A percentile compares a stretch with the other conserved stretches of the same genome.
These are phyloP conservation scores for Yamadazyma mexicana DNA, from an alignment of 1,139 yeast species.

Conservation along the genomic window DNA sequence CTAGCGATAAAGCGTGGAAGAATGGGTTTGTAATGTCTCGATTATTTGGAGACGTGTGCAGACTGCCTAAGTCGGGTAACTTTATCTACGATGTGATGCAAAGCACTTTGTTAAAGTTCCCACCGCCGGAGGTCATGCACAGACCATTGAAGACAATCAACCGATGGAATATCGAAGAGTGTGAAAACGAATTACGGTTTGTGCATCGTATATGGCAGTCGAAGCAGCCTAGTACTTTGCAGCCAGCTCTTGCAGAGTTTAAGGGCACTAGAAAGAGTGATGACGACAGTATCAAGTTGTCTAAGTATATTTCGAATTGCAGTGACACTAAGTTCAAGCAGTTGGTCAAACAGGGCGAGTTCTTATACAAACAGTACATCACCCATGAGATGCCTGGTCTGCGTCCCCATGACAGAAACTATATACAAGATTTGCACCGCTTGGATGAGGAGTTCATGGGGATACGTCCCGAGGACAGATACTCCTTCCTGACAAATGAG, in stretches of 20 bases:
- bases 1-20: slow-evolving; percentile 34
- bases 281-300: not conserved
- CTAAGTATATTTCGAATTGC: slow-evolving; percentile 7
- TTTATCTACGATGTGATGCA: slow-evolving; percentile 34
- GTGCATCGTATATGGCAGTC: too few relatives aligned
- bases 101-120: slow-evolving; percentile 22
- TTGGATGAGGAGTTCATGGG: slow-evolving; percentile 3
- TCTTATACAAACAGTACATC: slow-evolving; percentile 10
- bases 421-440: slow-evolving; percentile 3
- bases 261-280: not conserved
- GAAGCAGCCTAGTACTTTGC: too few relatives aligned
- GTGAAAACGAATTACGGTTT: slow-evolving; percentile 28
- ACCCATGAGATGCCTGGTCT: slow-evolving; percentile 8
- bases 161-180: slow-evolving; percentile 37
- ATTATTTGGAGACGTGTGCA: slow-evolving; percentile 45
- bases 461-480: not conserved
- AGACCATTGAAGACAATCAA: slow-evolving; percentile 27
- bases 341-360: slow-evolving; percentile 13
- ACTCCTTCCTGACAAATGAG: slow-evolving; percentile 6
- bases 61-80: slow-evolving; percentile 5
- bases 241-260: not conserved
- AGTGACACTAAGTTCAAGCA: slow-evolving; percentile 7
- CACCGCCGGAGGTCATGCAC: slow-evolving; percentile 13
- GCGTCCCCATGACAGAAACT: slow-evolving; percentile 4
- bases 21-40: slow-evolving; percentile 45